phyloP scores from a whole-genome alignment of 345 rosid species.

The Boechera retrofracta region DNA sequence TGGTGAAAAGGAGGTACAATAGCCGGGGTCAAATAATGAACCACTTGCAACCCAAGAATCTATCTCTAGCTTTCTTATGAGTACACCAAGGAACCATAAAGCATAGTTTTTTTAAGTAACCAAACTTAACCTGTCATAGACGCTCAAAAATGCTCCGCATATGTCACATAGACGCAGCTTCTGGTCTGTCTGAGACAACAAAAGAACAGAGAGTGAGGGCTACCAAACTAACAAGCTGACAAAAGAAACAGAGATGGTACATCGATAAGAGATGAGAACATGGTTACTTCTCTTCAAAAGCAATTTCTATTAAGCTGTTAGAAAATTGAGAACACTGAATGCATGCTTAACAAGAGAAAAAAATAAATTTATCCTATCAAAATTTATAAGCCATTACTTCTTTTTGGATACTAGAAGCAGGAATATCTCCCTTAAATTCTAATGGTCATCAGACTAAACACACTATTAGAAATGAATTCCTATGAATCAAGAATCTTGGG shows the following conservation, averaged over 20 bases:
- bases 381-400: neutral
- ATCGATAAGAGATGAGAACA: neutral
- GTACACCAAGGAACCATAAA: constrained; percentile 40
- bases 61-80: constrained; percentile 55
- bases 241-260: neutral
- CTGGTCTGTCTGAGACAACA: constrained; percentile 90
- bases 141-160: constrained; percentile 99
- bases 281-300: constrained; percentile 16
- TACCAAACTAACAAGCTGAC: neutral
- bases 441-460: neutral
- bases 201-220: constrained; percentile 19
- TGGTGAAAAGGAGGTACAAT: constrained; percentile 98
- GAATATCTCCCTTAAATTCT: neutral
- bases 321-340: constrained; percentile 10
- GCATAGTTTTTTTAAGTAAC: constrained; percentile 18
- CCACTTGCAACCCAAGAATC: constrained; percentile 80
- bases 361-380: neutral
- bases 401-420: neutral
- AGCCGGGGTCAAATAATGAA: constrained; percentile 87
- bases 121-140: constrained; percentile 84
- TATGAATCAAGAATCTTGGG: constrained; percentile 16
- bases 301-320: constrained; percentile 15
- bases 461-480: neutral
- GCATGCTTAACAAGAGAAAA: neutral
- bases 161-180: constrained; percentile 99